Conservation (phyloP, 306 rosid genomes). For the Chamaecrista fasciculata region DNA sequence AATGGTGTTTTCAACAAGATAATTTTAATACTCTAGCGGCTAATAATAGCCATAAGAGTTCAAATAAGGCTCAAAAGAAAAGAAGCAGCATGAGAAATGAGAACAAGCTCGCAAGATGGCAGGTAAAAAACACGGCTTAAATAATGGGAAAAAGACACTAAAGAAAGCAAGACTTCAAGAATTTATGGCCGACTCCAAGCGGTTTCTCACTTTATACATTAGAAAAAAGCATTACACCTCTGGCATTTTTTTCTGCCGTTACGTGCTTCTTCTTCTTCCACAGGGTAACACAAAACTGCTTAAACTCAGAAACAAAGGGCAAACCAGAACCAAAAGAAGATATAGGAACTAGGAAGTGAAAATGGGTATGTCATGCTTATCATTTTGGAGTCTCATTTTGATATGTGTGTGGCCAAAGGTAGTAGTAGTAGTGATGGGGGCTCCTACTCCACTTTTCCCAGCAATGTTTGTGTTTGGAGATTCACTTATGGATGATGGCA, state of each 20-base stretch:
- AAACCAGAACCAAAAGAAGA: neutral
- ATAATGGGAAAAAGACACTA: neutral
- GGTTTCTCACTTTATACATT: conserved; percentile 4
- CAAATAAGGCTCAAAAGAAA: conserved; percentile 17
- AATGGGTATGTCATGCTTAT: conserved; percentile 3
- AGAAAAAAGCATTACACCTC: neutral
- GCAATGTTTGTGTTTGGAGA: conserved; percentile 50
- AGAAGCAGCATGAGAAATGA: neutral
- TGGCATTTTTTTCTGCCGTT: neutral
- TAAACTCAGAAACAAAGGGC: neutral
- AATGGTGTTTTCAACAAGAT: too few species aligned
- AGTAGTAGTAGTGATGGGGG: neutral
- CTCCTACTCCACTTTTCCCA: conserved; percentile 13
- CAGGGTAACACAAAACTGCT: neutral
- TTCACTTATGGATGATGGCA: conserved; percentile 39
- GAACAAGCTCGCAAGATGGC: conserved; percentile 6
- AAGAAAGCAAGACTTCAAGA: neutral
- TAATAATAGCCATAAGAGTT: neutral
- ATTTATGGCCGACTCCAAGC: neutral
- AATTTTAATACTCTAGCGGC: too few species aligned
- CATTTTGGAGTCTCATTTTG: conserved; percentile 28
- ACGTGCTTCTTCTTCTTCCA: neutral
- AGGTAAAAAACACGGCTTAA: neutral
- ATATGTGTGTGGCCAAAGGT: neutral
- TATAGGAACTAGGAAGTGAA: neutral